Evolutionary conservation across 2,329 filamentous ascomycete species (phyloP), one percentile per base, ranked within the genome.

Genomic region (Huntiella bhutanensis): DNA sequence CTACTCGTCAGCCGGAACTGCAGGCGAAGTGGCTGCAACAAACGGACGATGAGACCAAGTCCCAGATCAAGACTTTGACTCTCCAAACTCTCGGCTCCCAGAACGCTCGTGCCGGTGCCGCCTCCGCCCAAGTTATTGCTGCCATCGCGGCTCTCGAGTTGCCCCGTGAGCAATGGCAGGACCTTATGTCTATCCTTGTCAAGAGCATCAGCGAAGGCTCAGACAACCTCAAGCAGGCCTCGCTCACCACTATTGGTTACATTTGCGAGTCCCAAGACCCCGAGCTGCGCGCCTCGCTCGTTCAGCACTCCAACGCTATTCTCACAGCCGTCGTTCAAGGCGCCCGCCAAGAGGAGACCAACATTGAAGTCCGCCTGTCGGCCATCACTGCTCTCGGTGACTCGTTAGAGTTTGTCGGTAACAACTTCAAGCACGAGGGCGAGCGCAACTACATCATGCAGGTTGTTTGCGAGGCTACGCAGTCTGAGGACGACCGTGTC

Each of bases 361-460:
- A 93, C 67, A 63, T 68, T 54, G 88, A 98, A 59, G 87, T 98
- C 51, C 84, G 91, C 53, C 74, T 86, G 55, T 85, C 91, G 45
- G 91, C 91, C 58, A 91, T 98, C 59, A 83, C 83, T 43, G 91
- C 91, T 40, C 79, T 98, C 39, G 84, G 87, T 56, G 91, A 98
- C 64, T 95, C 88, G 35, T 79, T 96, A 50, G 91, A 98, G 64
- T 98, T 98, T 58, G 88, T 98, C 49, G 77, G 86, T 54, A 92
- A 85, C 66, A 98, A 98, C 68, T 98, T 98, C 64, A 92, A 95
- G 65, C 91, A 96, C 58, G 91, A 98, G 65, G 91, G 88, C 57
- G 91, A 98, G 71, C 80, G 91, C 55, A 98, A 98, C 69, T 98
- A 96, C 70, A 98, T 98, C 59, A 98, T 98, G 91, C 91, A 98